These are phyloP conservation scores for Cercospora zeina DNA, from an alignment of 2,329 filamentous ascomycete genomes.

Conservation along the genomic window DNA sequence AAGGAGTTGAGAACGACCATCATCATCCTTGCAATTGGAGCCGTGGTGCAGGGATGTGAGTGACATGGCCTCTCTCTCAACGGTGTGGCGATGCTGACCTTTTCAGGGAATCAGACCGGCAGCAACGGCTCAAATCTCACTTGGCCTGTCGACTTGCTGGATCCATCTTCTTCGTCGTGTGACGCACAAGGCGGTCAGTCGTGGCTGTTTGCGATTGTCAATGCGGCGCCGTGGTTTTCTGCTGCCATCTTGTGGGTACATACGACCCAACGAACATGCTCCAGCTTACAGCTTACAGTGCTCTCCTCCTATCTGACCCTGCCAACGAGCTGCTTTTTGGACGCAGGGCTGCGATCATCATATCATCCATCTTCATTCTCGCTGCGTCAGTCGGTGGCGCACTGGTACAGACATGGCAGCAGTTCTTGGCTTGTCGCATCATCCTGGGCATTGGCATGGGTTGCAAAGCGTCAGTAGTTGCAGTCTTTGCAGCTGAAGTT, in stretches of 20 bases:
- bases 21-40: slow-evolving; percentile 39
- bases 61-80: background rate
- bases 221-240: slow-evolving; percentile 40
- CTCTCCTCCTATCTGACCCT: slow-evolving; percentile 37
- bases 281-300: slow-evolving; percentile 23
- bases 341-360: slow-evolving; percentile 35
- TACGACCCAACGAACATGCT: background rate
- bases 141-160: slow-evolving; percentile 33
- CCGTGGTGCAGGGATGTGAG: slow-evolving; percentile 38
- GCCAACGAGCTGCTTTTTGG: slow-evolving; percentile 40
- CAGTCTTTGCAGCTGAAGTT: slow-evolving; percentile 40
- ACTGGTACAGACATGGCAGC: slow-evolving; percentile 33
- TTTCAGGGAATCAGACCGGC: slow-evolving; percentile 38
- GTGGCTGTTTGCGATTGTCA: slow-evolving; percentile 40
- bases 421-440: slow-evolving; percentile 38
- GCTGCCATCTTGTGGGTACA: slow-evolving; percentile 31
- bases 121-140: slow-evolving; percentile 40
- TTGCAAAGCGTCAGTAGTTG: slow-evolving; percentile 38
- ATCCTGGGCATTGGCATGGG: slow-evolving; percentile 42
- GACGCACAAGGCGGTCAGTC: slow-evolving; percentile 18
- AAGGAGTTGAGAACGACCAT: slow-evolving; percentile 39
- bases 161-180: background rate
- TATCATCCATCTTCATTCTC: slow-evolving; percentile 37
- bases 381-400: slow-evolving; percentile 38
- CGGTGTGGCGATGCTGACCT: background rate